Base-by-base conservation (phyloP, 208 protist genomes). In the Trypanosoma avium region DNA sequence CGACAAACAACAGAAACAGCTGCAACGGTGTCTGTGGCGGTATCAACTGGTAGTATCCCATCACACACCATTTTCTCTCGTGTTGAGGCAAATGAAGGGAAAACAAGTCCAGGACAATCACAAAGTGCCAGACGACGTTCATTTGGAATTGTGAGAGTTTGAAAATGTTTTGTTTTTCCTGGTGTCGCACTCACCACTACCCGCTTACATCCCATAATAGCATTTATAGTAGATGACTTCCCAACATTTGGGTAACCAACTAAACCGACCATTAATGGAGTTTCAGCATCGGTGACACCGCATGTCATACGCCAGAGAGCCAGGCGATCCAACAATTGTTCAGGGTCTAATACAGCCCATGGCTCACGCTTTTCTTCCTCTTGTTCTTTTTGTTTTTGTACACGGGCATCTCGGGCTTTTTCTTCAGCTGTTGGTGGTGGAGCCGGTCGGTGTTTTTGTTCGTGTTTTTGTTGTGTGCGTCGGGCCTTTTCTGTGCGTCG, bases 221-320 rank as follows among this genome's bases (percentile, higher is more conserved):
- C 95, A 83, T 99, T 99, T 68, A 99, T 98, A 0, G 97, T 99
- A 24, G 89, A 97, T 4, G 85, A 97, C 82, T 99, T 99, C 58
- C 98, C 98, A 29, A 99, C 98, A 76, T 99, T 99, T 0, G 98
- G 98, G 83, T 98, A 99, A 7, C 98, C 98, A 9, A 99, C 96
- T 29, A 99, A 75, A 35, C 97, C 97, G 1, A 98, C 82, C 74
- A 96, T 90, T 22, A 97, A 60, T 1, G 86, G 82, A 13, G 69
- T 75, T 42, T 81, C 71, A 1, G 58, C 56, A 29, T 77, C 65
- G 7, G 56, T 70, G 26, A 87, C 75, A 6, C 75, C 75, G 4
- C 62, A 65, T 46, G 70, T 54, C 6, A 42, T 35, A n/a, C 88
- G 80, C 40, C 86, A 77, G 33, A 84, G 50, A 10, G 84, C 81